These are phyloP conservation scores for Abrus pulchellus DNA, from an alignment of 306 rosid genomes.

Conservation along the genomic window DNA sequence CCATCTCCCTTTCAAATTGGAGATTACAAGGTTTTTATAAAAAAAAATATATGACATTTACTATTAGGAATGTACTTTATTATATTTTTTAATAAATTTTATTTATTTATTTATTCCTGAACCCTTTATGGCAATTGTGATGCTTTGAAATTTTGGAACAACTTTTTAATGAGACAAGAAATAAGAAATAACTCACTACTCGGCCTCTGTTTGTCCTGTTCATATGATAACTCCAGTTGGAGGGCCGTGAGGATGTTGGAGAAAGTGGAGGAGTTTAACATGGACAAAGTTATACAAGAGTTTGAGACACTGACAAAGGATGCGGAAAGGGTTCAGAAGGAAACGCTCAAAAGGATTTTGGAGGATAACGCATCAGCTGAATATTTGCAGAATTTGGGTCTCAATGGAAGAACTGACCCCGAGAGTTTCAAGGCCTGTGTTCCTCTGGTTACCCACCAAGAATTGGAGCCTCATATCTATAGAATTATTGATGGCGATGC, in stretches of 20 bases:
- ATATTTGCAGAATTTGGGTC: constrained; percentile 76
- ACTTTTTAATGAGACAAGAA: neutral
- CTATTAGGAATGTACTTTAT: no score
- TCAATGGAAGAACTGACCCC: constrained; percentile 85
- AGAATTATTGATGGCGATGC: constrained; percentile 81
- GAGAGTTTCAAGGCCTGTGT: constrained; percentile 83
- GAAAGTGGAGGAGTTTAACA: constrained; percentile 71
- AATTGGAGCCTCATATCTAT: constrained; percentile 71
- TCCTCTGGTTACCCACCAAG: constrained; percentile 83
- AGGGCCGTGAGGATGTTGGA: constrained; percentile 68
- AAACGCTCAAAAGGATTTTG: constrained; percentile 75
- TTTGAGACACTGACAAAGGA: constrained; percentile 76
- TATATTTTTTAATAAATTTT: no score
- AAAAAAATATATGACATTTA: no score
- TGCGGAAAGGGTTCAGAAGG: constrained; percentile 80
- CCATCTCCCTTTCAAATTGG: neutral
- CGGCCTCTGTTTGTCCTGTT: neutral
- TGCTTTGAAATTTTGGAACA: neutral
- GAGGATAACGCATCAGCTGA: constrained; percentile 81
- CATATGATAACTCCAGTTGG: neutral
- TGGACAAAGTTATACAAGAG: constrained; percentile 72
- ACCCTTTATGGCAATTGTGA: no score
- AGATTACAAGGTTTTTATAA: no score
- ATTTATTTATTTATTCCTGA: no score
- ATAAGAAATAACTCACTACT: neutral